Evolutionary conservation across 257 asterid genomes (phyloP).

Genomic region (Primulina huaijiensis): DNA sequence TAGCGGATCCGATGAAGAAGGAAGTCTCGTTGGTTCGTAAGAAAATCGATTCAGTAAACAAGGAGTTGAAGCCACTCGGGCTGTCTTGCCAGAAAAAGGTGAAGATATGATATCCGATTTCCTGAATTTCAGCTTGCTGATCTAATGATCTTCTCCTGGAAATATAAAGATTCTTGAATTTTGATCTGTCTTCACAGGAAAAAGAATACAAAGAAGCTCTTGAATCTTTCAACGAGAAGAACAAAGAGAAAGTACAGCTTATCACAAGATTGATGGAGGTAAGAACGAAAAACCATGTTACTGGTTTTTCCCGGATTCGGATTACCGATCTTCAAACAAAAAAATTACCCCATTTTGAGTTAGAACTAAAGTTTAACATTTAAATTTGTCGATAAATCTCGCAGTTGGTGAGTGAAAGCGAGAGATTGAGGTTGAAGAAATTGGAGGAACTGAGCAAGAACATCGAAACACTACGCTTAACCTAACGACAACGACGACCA

Average conservation of each 20-base stretch:
- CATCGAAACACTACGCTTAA: conserved; percentile 28
- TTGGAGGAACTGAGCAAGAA: conserved; percentile 67
- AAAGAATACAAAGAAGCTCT: conserved; percentile 58
- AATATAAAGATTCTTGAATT: not conserved
- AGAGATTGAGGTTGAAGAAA: conserved; percentile 50
- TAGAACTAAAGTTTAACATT: not conserved
- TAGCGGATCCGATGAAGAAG: conserved; percentile 59
- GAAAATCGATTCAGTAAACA: conserved; percentile 42
- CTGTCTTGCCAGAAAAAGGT: conserved; percentile 56
- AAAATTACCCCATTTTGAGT: not conserved
- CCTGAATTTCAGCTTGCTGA: conserved; percentile 2
- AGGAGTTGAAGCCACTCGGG: conserved; percentile 55
- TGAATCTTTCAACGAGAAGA: conserved; percentile 55
- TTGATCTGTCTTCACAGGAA: conserved; percentile 33
- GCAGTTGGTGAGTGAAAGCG: conserved; percentile 60
- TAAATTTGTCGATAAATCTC: not conserved
- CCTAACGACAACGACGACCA: not conserved
- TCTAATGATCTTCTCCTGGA: not conserved
- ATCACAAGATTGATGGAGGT: conserved; percentile 54
- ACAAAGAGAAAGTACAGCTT: conserved; percentile 51
- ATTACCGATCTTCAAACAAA: too few relatives aligned
- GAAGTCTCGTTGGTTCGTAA: conserved; percentile 52
- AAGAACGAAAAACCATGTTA: not conserved
- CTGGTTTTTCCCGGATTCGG: not conserved
- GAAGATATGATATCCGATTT: not conserved